Percentiles rank a stretch among this genome's conserved stretches.
These are phyloP conservation scores for Melanopsichium pennsylvanicum DNA, from an alignment of 1,284 basidiomycete genomes.

Conservation along the genomic window DNA sequence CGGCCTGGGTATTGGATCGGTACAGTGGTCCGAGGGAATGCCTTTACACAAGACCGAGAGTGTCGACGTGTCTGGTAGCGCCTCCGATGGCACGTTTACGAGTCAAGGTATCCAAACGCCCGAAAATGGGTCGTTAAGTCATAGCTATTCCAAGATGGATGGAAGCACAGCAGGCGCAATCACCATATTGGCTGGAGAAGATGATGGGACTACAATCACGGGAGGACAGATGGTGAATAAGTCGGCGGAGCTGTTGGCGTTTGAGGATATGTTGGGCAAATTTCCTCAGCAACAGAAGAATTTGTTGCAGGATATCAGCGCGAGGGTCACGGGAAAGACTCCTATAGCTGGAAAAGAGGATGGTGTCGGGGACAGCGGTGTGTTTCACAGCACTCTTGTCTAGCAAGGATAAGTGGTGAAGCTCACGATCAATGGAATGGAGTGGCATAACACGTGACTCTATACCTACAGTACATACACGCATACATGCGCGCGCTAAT, in stretches of 20 bases:
- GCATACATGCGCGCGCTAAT: too few species aligned
- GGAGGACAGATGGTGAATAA: too few species aligned
- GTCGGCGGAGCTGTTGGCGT: constrained; percentile 25
- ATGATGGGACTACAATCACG: too few species aligned
- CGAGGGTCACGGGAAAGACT: constrained; percentile 23
- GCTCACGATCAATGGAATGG: too few species aligned
- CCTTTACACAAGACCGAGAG: constrained; percentile 13
- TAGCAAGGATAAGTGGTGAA: too few species aligned
- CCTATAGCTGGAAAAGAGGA: neutral
- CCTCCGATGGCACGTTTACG: constrained; percentile 33
- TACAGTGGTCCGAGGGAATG: constrained; percentile 22
- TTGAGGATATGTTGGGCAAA: constrained; percentile 38
- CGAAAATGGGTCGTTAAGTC: constrained; percentile 18
- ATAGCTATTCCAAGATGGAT: constrained; percentile 11
- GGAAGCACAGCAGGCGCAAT: constrained; percentile 8
- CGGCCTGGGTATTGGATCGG: constrained; percentile 22
- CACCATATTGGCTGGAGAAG: constrained; percentile 10
- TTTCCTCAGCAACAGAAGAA: constrained; percentile 38
- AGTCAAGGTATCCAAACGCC: constrained; percentile 21
- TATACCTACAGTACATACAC: too few species aligned
- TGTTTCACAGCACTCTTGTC: too few species aligned
- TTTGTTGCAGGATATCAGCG: constrained; percentile 33
- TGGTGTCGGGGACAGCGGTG: constrained; percentile 3
- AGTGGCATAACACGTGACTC: too few species aligned
- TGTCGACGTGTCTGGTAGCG: constrained; percentile 13